These are phyloP conservation scores for Apiospora phragmitis DNA, from an alignment of 2,329 filamentous ascomycete genomes.

Conservation along the genomic window DNA sequence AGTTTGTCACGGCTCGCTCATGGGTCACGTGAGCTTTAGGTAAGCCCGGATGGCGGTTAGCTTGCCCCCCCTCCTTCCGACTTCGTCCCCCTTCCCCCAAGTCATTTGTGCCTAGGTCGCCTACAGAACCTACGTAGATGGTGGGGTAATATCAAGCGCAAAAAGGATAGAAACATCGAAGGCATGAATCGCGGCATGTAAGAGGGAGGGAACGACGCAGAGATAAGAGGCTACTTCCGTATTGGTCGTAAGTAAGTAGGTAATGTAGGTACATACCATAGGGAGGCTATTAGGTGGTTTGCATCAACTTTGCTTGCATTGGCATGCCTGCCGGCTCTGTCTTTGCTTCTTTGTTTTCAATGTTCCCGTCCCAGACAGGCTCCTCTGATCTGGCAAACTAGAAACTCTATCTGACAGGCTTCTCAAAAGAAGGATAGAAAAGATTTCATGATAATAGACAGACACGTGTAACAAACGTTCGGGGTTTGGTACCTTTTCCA, in stretches of 20 bases:
- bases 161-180: not conserved
- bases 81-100: not conserved
- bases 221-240: not conserved
- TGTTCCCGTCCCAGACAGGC: not conserved
- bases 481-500: not conserved
- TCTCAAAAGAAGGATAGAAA: not conserved
- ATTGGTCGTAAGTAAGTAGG: not conserved
- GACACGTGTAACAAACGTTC: not conserved
- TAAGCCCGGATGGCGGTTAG: not conserved
- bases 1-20: not conserved
- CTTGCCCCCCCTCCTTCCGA: not conserved
- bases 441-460: not conserved
- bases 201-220: not conserved
- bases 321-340: not conserved
- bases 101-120: slow-evolving; percentile 1
- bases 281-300: not conserved
- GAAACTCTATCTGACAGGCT: not conserved
- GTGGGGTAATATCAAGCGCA: not conserved
- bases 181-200: not conserved
- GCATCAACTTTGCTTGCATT: not conserved
- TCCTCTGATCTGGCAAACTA: not conserved
- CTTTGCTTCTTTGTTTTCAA: not conserved
- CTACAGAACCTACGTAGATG: slow-evolving; percentile 2
- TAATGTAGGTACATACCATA: no score
- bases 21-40: not conserved